Evolutionary conservation across 176 grass and related monocot genomes (phyloP), one percentile per base, ranked within the genome.

Genomic region (Rhynchospora pubera): DNA sequence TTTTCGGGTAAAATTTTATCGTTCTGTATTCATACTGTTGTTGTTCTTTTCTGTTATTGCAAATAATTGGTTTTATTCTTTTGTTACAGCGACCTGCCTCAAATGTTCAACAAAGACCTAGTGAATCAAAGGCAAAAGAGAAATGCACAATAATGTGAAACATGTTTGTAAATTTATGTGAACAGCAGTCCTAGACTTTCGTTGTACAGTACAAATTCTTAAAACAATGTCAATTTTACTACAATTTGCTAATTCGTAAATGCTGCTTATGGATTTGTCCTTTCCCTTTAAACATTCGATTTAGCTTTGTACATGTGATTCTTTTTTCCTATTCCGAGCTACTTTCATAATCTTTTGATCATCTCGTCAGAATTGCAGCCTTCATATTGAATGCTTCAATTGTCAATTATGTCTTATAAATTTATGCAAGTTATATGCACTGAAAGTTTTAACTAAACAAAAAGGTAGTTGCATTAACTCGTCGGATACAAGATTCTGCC

Each of bases 71-170:
- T 47, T 9, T 61, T 62, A n/a, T 80, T 45, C 50, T 82, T 16
- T 66, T 65, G 42, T 61, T 84, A 61, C 87, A 89, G 89, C 91
- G 87, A 77, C 19, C 86, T 60, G 42, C 43, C 11, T 3, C 79
- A 1, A 62, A 43, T 19, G 57, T 42, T 81, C 78, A 91, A 9
- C 28, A 86, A 51, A 89, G 70, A 86, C 45, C 60, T 11, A 86
- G 14, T 42, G 90, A 94, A 43, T 51, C 92, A 8, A 98, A 93
- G 87, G 10, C 7, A 0, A 98, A 93, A 84, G 95, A 97, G 6
- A 97, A 74, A 79, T 97, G 94, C 84, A 77, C 61, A 34, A 76
- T 97, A 22, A 97, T 97, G 94, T 94, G 88, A 89, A 77, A 28
- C 86, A 77, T 83, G 72, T 52, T 43, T 95, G 93, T 87, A 93